Base-by-base conservation (phyloP, 2,329 filamentous ascomycete genomes). In the Xylariaceae sp. region DNA sequence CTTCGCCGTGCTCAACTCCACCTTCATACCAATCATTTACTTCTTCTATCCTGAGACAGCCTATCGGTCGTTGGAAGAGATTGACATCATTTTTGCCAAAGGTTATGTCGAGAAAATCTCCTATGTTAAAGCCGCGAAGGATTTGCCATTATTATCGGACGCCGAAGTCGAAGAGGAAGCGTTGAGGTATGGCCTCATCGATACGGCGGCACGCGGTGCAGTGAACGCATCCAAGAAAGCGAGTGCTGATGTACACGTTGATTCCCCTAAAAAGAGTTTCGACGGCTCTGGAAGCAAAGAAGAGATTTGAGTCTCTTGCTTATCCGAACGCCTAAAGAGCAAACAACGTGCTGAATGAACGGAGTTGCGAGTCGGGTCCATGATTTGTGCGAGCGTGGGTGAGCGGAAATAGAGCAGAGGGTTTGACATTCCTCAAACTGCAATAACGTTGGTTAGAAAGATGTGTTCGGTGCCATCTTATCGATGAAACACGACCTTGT, bases 51-150 rank as follows among this genome's bases (percentile, higher is more conserved):
- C 77, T 0, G 78, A 80, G 61, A 80, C 77, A 11, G 73, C 73
- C 42, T 70, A 69, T 17, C 63, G 79, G 34, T 74, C 70, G 18
- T 68, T 82, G 41, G 79, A 83, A 62, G 79, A 83, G 65, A 82
- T 82, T 46, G 79, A 82, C 57, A 75, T 75, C 41, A 80, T 84
- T 50, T 84, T 84, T 53, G 80, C 77, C 63, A 84, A 84, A 71
- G 81, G 80, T 11, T 75, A 74, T 58, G 65, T 73, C 31, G 83
- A 86, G 67, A 78, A 81, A 2, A 84, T 80, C 5, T 80, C 75
- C 5, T 84, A 84, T 55, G 81, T 86, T 48, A 72, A 73, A 56
- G 82, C 82, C 5, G 78, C 80, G 31, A 72, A 78, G 58, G 75
- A 84, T 45, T 66, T 86, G 51, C 82, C 82, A 0, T 73, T 75